Conservation (phyloP, 805 yeast species). For the Saccharomycopsis capsularis region DNA sequence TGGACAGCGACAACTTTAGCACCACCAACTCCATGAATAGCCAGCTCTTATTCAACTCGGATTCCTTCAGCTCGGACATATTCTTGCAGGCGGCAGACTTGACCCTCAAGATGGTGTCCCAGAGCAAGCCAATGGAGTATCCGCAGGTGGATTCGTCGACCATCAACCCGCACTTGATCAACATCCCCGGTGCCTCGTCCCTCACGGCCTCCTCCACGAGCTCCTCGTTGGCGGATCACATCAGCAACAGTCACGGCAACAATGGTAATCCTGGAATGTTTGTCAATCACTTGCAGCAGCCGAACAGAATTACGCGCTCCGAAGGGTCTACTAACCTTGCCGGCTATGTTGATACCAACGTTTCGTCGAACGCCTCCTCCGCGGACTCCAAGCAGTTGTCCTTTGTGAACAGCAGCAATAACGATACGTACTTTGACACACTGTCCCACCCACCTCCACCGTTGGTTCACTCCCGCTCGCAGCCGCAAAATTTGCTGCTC, state of each 20-base stretch:
- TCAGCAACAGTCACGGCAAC: background rate
- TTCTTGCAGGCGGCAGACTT: constrained; percentile 22
- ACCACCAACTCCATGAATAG: background rate
- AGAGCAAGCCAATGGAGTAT: constrained; percentile 2
- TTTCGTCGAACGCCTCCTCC: too few relatives aligned
- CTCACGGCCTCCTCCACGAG: too few relatives aligned
- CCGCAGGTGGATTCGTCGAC: background rate
- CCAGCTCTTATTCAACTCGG: background rate
- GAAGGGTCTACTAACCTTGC: constrained; percentile 11
- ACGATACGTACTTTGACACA: background rate
- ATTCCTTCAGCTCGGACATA: constrained; percentile 12
- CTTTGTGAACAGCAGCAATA: background rate
- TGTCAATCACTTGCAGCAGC: constrained; percentile 7
- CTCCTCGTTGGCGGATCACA: too few relatives aligned
- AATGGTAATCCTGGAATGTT: background rate
- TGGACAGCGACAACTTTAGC: background rate
- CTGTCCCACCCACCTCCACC: background rate
- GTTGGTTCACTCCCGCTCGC: constrained; percentile 8
- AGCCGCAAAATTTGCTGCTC: constrained; percentile 1
- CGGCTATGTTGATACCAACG: background rate
- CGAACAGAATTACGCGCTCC: constrained; percentile 4
- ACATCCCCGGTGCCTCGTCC: background rate
- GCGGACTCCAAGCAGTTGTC: background rate
- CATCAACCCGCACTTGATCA: constrained; percentile 1
- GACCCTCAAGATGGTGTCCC: constrained; percentile 20